Evolutionary conservation across 2,329 filamentous ascomycete genomes (phyloP), one percentile per base, ranked within the genome.

Genomic region (Sphaerostilbella broomeana): DNA sequence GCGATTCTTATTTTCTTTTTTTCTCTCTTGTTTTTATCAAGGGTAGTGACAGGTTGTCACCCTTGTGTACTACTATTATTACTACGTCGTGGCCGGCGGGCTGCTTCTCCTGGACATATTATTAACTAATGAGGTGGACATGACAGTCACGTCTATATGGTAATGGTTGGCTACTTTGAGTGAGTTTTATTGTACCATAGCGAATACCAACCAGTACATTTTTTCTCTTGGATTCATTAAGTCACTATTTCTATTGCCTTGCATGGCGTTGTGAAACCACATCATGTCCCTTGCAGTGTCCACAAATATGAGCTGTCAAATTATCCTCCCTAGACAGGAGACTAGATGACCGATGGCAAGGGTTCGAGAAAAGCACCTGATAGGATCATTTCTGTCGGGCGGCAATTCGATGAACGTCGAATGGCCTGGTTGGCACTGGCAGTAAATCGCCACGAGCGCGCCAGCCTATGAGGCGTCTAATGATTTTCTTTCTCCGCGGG

Each of bases 61-160:
- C 18, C 12, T 26, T 35, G 19, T 37, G 26, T 35, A 40, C 38
- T 31, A 35, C 13, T 41, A 35, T 18, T 22, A 13, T 21, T 35
- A 7, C 17, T 30, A 25, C 11, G 24, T n/a, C 20, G 19, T 15
- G 35, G 34, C 26, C 21, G 25, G 35, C 29, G 35, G 34, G 32
- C 32, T 32, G 13, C 20, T 21, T 36, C 34, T 26, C 29, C 19
- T 42, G 40, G 34, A 38, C 20, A 42, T 42, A 42, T 38, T 38
- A 42, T 20, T 33, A 35, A 31, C 24, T 42, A 42, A 42, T 42
- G 35, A 42, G 40, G 40, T 38, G 40, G 35, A 29, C 29, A 35
- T 30, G 35, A 42, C 10, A 21, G 24, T 30, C 19, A 35, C 26
- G 18, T 13, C 25, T 24, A 21, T 25, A 34, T 28, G 32, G 27